Base-by-base conservation (phyloP, 2,329 filamentous ascomycete genomes). In the Macrophomina phaseolina region DNA sequence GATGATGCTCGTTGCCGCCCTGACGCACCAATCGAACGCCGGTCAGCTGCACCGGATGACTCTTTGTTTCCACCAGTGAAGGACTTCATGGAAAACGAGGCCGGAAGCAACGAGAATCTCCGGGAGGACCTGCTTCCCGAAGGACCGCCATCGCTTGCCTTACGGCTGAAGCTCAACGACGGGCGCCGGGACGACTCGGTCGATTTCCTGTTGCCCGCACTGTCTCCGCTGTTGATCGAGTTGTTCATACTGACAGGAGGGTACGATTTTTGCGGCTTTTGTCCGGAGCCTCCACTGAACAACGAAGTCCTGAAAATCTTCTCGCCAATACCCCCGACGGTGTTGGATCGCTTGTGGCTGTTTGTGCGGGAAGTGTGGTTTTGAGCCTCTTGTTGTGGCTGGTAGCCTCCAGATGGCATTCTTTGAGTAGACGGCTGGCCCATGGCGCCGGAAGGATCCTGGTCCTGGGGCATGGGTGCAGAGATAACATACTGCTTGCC, bases 231-330 rank as follows among this genome's bases (percentile, higher is more conserved):
- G 5, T 87, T 82, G 78, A 91, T 87, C 1, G 88, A 83, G 69
- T 90, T 90, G 69, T 90, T 87, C 93, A 97, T 96, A 81, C 93
- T 97, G 56, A 94, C 91, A 4, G 94, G 94, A 66, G 94, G 94
- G 74, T 97, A 96, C 70, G 87, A 90, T 76, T 88, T 89, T 64
- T 86, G 81, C 7, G 42, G 45, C 76, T 92, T 88, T 69, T 84
- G 86, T 8, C 81, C 73, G 68, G 84, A 82, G 48, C 69, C 53
- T 73, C 87, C 85, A n/a, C 91, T 89, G 75, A 95, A 94, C 67
- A 95, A 84, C 8, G 92, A 95, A 14, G 90, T 89, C 49, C 93
- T 92, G 78, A 97, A 91, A 42, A 97, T 83, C 79, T 91, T 95
- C 73, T 92, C 92, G 64, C 92, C 89, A 67, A 97, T 87, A 66